These are phyloP conservation scores for Pyricularia grisea DNA, from an alignment of 2,329 filamentous ascomycete genomes.

Conservation along the genomic window DNA sequence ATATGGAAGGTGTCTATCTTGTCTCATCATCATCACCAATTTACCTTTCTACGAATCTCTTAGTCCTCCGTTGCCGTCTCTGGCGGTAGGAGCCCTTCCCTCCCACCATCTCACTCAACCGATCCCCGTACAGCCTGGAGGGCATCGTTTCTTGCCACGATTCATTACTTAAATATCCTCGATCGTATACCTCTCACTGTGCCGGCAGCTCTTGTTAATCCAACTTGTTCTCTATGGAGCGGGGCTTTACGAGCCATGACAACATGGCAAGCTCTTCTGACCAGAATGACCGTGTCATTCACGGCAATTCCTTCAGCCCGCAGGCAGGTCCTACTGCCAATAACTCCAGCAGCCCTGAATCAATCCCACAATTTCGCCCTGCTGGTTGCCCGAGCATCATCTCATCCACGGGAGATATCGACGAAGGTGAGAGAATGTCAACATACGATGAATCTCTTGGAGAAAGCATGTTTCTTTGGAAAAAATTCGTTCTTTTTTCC, in stretches of 20 bases:
- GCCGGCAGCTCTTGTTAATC: not conserved
- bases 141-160: not conserved
- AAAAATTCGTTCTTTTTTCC: not conserved
- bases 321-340: not conserved
- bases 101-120: not conserved
- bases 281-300: not conserved
- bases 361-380: not conserved
- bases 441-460: not conserved
- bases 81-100: not conserved
- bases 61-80: not conserved
- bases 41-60: not conserved
- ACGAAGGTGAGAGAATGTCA: slow-evolving; percentile 2
- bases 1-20: not conserved
- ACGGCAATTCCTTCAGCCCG: not conserved
- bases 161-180: not conserved
- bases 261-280: not conserved
- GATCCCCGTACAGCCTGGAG: not conserved
- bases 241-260: not conserved
- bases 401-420: slow-evolving; percentile 3
- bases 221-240: not conserved
- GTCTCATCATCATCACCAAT: not conserved
- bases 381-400: not conserved
- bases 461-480: not conserved
- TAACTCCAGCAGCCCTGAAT: not conserved
- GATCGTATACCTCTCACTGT: not conserved